Evolutionary conservation across 1,284 basidiomycete genomes (phyloP).

Genomic region (Prillingera fragicola): DNA sequence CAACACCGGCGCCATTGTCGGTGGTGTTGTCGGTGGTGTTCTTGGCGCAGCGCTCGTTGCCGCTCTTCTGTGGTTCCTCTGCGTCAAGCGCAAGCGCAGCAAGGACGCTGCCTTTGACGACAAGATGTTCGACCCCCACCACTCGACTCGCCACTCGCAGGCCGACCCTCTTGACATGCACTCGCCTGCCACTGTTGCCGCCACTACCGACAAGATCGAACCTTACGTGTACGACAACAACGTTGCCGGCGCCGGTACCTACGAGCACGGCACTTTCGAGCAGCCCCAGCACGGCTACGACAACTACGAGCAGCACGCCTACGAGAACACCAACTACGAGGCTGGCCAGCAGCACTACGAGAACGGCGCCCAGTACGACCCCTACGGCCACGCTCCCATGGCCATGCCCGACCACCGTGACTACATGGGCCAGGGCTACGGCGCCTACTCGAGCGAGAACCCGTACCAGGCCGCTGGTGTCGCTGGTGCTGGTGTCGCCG

Average conservation of each 20-base stretch:
- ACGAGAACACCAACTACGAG: constrained; percentile 6
- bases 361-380: constrained; percentile 25
- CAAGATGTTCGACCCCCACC: constrained; percentile 45
- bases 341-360: too few species aligned
- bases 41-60: constrained; percentile 33
- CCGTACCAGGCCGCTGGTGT: constrained; percentile 21
- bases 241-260: not conserved
- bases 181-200: constrained; percentile 29
- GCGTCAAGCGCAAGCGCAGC: constrained; percentile 27
- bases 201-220: constrained; percentile 11
- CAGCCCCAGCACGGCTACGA: constrained; percentile 5
- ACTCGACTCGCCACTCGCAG: constrained; percentile 35
- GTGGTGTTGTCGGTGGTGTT: constrained; percentile 48
- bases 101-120: constrained; percentile 46
- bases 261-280: constrained; percentile 1
- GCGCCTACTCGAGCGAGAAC: constrained; percentile 30
- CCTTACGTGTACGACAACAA: not conserved
- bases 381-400: constrained; percentile 20
- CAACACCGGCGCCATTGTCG: constrained; percentile 45
- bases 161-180: constrained; percentile 40
- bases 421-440: constrained; percentile 26
- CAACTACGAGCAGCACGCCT: constrained; percentile 1
- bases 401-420: constrained; percentile 41
- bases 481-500: constrained; percentile 20
- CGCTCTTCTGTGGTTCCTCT: constrained; percentile 38